Percentiles rank a stretch among this genome's conserved stretches.
phyloP scores from a whole-genome alignment of 164 flowering plant genomes.

The Macadamia integrifolia region DNA sequence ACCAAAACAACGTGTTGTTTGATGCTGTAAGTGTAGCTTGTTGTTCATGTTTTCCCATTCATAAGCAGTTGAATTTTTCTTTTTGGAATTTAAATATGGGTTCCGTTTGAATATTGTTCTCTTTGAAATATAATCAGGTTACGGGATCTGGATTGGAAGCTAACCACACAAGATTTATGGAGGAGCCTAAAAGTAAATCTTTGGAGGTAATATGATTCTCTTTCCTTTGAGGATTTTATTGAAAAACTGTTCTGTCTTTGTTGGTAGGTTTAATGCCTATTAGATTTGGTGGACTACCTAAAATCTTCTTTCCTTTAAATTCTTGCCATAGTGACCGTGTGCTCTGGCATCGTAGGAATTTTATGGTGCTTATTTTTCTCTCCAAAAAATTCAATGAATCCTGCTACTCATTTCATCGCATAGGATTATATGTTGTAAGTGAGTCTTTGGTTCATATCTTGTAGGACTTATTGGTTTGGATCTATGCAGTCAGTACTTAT shows the following conservation, averaged over 20 bases:
- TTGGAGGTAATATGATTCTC: constrained; percentile 37
- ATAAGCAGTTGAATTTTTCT: background rate
- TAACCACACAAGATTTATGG: constrained; percentile 32
- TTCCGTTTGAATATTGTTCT: background rate
- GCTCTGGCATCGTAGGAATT: no score
- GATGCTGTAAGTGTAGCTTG: constrained; percentile 46
- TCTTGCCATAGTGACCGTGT: background rate
- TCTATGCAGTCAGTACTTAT: no score
- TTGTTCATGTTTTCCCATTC: background rate
- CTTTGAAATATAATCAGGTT: no score
- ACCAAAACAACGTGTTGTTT: constrained; percentile 33
- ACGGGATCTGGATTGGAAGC: background rate
- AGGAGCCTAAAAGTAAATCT: constrained; percentile 43
- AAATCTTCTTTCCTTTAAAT: background rate
- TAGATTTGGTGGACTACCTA: background rate
- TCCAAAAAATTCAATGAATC: background rate
- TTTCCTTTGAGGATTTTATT: background rate
- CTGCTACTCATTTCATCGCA: background rate
- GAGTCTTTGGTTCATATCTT: no score
- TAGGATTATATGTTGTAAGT: no score
- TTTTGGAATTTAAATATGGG: background rate
- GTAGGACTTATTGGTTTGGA: no score
- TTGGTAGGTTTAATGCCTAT: background rate
- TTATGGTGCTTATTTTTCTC: no score
- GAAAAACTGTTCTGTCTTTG: background rate